phyloP scores from a whole-genome alignment of 306 rosid genomes.

The Lupinus albus region DNA sequence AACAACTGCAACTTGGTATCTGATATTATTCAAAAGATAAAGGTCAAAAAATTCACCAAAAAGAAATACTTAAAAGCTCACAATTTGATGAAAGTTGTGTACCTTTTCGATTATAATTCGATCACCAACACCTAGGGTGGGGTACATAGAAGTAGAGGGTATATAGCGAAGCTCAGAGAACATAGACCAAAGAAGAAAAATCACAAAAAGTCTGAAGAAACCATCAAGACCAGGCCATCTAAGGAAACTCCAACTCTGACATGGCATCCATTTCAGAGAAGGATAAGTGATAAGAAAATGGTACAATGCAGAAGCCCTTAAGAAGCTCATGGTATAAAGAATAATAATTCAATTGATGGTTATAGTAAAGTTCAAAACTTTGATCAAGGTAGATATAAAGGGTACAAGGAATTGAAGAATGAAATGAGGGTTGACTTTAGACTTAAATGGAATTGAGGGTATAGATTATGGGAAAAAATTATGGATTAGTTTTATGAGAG shows the following conservation, averaged over 20 bases:
- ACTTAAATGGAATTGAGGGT: neutral
- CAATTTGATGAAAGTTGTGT: neutral
- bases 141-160: conserved; percentile 85
- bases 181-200: conserved; percentile 72
- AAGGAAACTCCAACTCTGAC: conserved; percentile 80
- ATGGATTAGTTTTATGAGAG: too few relatives aligned
- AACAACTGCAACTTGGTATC: neutral
- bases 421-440: neutral
- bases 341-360: neutral
- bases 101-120: conserved; percentile 78
- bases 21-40: neutral
- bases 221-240: conserved; percentile 87
- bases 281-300: conserved; percentile 45
- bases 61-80: neutral
- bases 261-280: conserved; percentile 69
- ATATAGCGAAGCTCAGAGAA: conserved; percentile 72
- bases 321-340: conserved; percentile 56
- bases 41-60: too few relatives aligned
- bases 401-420: neutral
- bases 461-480: too few relatives aligned
- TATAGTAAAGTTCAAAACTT: neutral
- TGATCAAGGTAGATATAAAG: neutral
- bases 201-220: conserved; percentile 63
- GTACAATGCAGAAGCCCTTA: conserved; percentile 67
- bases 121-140: conserved; percentile 80